Evolutionary conservation across 2,329 filamentous ascomycete genomes (phyloP).

Genomic region (Thelonectria blattea): DNA sequence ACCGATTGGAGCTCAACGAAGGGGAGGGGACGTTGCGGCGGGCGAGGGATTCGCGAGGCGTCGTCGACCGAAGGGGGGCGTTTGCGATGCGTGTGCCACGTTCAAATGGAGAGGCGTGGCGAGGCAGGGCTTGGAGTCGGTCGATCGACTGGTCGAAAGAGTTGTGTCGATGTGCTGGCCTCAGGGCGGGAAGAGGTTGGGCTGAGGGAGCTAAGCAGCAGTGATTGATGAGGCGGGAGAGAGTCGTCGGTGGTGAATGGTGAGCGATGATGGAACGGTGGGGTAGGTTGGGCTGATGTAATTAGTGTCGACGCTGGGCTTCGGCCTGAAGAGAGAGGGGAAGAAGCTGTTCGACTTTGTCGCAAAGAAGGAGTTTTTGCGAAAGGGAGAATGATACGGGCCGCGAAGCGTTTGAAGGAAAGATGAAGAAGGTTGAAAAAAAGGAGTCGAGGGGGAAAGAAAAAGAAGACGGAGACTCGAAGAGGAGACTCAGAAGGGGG

Average conservation of each 20-base stretch:
- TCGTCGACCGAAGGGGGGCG: background rate
- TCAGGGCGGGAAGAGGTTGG: no score
- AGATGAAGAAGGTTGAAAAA: conserved; percentile 21
- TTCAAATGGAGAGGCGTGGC: background rate
- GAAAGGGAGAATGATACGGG: conserved; percentile 20
- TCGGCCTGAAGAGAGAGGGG: background rate
- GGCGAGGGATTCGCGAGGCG: conserved; percentile 7
- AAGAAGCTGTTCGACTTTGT: background rate
- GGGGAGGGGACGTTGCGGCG: background rate
- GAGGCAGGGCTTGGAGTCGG: background rate
- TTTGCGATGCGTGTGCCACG: conserved; percentile 4
- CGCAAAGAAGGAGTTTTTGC: conserved; percentile 10
- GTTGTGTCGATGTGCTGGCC: background rate
- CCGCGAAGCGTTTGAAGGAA: conserved; percentile 11
- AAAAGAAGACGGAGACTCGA: conserved; percentile 3
- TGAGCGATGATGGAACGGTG: conserved; percentile 20
- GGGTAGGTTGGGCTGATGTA: conserved; percentile 1
- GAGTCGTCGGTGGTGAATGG: conserved; percentile 5
- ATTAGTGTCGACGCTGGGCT: background rate
- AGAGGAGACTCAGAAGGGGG: conserved; percentile 29
- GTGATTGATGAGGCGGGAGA: background rate
- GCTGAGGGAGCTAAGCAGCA: background rate
- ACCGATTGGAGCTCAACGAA: conserved; percentile 12
- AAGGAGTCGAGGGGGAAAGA: conserved; percentile 17
- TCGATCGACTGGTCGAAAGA: background rate